Conservation (phyloP, 495 filamentous ascomycete genomes). For the Penicillium alfredii region DNA sequence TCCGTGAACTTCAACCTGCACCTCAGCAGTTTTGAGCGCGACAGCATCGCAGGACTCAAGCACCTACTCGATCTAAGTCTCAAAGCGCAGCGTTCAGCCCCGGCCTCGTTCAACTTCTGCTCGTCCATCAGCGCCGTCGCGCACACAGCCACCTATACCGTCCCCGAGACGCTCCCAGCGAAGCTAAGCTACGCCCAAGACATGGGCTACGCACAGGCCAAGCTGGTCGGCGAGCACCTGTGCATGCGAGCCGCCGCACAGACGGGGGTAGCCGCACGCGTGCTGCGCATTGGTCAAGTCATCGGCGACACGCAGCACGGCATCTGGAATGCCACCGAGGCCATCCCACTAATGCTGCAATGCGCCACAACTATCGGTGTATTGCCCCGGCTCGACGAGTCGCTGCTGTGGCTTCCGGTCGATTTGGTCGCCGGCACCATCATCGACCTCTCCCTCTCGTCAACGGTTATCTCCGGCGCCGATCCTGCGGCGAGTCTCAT, state of each 20-base stretch:
- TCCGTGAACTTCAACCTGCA: conserved; percentile 64
- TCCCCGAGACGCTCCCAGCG: conserved; percentile 44
- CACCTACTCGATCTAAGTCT: conserved; percentile 54
- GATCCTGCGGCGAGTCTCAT: conserved; percentile 1
- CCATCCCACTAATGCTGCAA: conserved; percentile 56
- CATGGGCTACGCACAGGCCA: conserved; percentile 56
- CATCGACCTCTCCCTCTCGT: conserved; percentile 15
- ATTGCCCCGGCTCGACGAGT: conserved; percentile 48
- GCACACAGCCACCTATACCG: conserved; percentile 16
- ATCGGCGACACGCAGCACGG: conserved; percentile 47
- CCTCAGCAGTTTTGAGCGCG: conserved; percentile 50
- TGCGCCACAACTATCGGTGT: conserved; percentile 39
- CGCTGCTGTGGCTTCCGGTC: conserved; percentile 19
- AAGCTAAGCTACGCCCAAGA: conserved; percentile 44
- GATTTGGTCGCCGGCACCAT: conserved; percentile 12
- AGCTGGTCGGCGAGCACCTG: conserved; percentile 58
- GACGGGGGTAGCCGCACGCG: conserved; percentile 24
- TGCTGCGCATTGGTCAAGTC: conserved; percentile 56
- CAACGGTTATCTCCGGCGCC: background rate
- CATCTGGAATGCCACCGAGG: conserved; percentile 59
- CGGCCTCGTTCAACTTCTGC: conserved; percentile 51
- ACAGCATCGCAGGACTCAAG: conserved; percentile 49
- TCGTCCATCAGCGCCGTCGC: conserved; percentile 51
- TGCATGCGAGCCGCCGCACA: conserved; percentile 28
- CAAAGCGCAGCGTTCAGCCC: conserved; percentile 18